A percentile compares a stretch with the other conserved stretches of the same genome.
These are phyloP conservation scores for Trichoderma pleuroti DNA, from an alignment of 2,329 filamentous ascomycete genomes.

Conservation along the genomic window DNA sequence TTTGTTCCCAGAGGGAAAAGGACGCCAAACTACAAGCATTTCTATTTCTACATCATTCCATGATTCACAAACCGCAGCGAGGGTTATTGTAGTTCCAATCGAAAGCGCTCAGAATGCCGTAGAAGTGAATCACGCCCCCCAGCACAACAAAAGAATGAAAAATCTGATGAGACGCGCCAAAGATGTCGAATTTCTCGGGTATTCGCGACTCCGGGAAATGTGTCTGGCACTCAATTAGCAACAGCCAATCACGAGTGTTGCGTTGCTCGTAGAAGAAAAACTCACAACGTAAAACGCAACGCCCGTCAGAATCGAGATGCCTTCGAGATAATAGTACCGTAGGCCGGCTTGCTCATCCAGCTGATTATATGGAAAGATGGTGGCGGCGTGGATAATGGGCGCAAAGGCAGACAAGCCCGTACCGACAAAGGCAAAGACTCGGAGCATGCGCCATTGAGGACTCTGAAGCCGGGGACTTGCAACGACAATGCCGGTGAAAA, in stretches of 20 bases:
- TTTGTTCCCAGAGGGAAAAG: neutral
- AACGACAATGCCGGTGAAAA: neutral
- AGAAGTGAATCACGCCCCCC: constrained; percentile 22
- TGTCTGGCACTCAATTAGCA: constrained; percentile 27
- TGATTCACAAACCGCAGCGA: neutral
- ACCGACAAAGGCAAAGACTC: constrained; percentile 36
- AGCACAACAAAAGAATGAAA: constrained; percentile 45
- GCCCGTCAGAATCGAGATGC: constrained; percentile 17
- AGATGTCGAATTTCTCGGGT: constrained; percentile 44
- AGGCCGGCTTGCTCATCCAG: constrained; percentile 39
- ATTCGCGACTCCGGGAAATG: constrained; percentile 41
- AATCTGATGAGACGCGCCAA: constrained; percentile 44
- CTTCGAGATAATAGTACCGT: constrained; percentile 40
- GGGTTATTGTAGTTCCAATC: neutral
- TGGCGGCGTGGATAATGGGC: constrained; percentile 38
- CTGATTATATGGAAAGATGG: constrained; percentile 37
- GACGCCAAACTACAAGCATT: neutral
- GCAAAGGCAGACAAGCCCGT: constrained; percentile 38
- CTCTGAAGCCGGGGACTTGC: neutral
- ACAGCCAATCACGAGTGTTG: neutral
- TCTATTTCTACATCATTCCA: neutral
- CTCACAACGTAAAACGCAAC: neutral
- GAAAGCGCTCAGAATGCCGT: neutral
- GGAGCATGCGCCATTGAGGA: constrained; percentile 32
- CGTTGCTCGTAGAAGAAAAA: neutral